phyloP scores from a whole-genome alignment of 768 basidiomycete genomes.

The Kwoniella sp. region DNA sequence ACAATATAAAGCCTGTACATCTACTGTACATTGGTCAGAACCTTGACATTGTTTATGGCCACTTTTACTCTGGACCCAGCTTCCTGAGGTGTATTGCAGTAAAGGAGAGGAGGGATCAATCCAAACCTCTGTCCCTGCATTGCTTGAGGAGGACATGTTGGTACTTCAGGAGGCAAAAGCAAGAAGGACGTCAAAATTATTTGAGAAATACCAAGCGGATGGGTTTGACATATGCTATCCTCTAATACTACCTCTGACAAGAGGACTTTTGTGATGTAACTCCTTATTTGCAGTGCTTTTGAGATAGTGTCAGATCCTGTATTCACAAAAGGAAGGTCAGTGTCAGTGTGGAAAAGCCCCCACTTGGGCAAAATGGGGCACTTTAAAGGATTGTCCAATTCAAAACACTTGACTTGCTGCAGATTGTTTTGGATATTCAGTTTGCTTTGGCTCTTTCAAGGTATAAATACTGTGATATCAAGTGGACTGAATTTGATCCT shows the following conservation, averaged over 20 bases:
- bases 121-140: conserved; percentile 12
- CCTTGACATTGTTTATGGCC: conserved; percentile 22
- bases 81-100: conserved; percentile 18
- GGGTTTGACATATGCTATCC: no score
- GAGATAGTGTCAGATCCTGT: background rate
- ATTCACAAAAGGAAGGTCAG: background rate
- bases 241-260: no score
- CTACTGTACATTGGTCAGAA: conserved; percentile 14
- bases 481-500: no score
- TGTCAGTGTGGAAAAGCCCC: background rate
- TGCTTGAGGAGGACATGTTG: background rate
- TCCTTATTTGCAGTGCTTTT: background rate
- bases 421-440: no score
- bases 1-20: conserved; percentile 23
- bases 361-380: background rate
- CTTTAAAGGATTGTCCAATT: background rate
- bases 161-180: background rate
- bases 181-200: background rate
- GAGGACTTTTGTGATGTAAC: no score
- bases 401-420: background rate
- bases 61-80: conserved; percentile 17
- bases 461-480: background rate
- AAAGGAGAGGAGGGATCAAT: conserved; percentile 35
- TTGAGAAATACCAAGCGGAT: no score
- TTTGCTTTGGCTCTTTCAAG: no score